A percentile compares a stretch with the other conserved stretches of the same genome.
phyloP scores from a whole-genome alignment of 2,329 filamentous ascomycete genomes.

The Colletotrichum cereale region DNA sequence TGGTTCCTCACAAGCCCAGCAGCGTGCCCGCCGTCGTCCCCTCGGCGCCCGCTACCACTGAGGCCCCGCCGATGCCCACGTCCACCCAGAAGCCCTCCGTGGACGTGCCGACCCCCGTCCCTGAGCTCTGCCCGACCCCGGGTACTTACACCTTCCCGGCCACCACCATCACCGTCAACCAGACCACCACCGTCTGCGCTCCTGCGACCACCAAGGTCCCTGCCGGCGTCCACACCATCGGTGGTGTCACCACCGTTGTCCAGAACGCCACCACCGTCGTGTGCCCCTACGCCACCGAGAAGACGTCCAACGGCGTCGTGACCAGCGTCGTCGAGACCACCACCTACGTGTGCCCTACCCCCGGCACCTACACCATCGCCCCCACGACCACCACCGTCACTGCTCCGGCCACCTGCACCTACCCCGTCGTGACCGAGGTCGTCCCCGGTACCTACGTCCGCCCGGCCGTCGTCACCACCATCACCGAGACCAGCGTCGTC shows the following conservation, averaged over 20 bases:
- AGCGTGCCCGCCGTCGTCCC: conserved; percentile 45
- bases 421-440: conserved; percentile 75
- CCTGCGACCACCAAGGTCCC: conserved; percentile 72
- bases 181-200: conserved; percentile 76
- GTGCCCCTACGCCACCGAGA: conserved; percentile 77
- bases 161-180: conserved; percentile 75
- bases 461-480: conserved; percentile 74
- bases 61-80: conserved; percentile 46
- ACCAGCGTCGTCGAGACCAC: conserved; percentile 78
- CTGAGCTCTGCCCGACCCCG: conserved; percentile 70
- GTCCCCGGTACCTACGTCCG: conserved; percentile 80
- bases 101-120: conserved; percentile 64
- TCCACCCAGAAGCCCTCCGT: conserved; percentile 58
- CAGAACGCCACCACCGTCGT: conserved; percentile 74
- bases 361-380: conserved; percentile 82
- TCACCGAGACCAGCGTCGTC: conserved; percentile 76
- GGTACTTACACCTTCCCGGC: conserved; percentile 83
- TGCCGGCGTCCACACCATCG: conserved; percentile 75
- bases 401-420: conserved; percentile 68
- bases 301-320: conserved; percentile 68
- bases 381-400: conserved; percentile 72
- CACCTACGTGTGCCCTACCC: conserved; percentile 78
- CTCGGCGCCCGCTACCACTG: conserved; percentile 45
- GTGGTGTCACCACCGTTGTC: conserved; percentile 80
- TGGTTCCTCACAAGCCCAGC: conserved; percentile 52